phyloP scores from a whole-genome alignment of 495 filamentous ascomycete species.

The Hyaloscypha variabilis region DNA sequence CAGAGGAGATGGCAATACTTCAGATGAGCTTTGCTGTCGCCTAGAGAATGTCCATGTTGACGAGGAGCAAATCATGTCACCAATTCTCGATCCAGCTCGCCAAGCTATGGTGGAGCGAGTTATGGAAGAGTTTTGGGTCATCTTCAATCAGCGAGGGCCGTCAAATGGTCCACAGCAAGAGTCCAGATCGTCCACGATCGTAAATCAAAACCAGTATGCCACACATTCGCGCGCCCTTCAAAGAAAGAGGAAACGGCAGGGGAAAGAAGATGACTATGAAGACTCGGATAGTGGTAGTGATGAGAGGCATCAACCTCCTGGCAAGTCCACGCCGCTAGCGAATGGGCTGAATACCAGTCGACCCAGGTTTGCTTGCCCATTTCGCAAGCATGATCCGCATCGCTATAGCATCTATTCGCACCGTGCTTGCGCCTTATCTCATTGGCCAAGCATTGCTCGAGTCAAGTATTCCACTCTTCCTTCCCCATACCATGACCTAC shows the following conservation, averaged over 20 bases:
- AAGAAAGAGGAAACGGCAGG: slow-evolving; percentile 12
- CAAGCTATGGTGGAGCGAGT: slow-evolving; percentile 12
- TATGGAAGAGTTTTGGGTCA: slow-evolving; percentile 26
- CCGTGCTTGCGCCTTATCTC: slow-evolving; percentile 12
- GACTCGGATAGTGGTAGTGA: background rate
- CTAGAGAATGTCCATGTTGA: no score
- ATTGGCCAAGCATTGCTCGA: slow-evolving; percentile 16
- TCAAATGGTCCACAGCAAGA: background rate
- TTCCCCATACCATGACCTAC: background rate
- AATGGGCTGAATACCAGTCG: background rate
- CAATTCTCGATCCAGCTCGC: background rate
- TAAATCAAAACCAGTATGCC: background rate
- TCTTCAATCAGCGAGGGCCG: slow-evolving; percentile 19
- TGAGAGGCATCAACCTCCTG: no score
- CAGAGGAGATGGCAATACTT: no score
- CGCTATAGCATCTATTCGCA: slow-evolving; percentile 16
- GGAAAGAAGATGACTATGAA: slow-evolving; percentile 1
- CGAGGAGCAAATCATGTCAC: background rate
- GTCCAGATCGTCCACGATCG: background rate
- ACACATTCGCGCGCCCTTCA: background rate
- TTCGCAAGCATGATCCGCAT: slow-evolving; percentile 21
- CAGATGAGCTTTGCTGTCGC: no score
- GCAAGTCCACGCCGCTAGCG: background rate
- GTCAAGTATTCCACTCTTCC: slow-evolving; percentile 15
- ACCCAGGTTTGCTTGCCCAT: slow-evolving; percentile 22